A percentile compares a stretch with the other conserved stretches of the same genome.
These are phyloP conservation scores for Narthecium ossifragum DNA, from an alignment of 106 monocot genomes.

Conservation along the genomic window DNA sequence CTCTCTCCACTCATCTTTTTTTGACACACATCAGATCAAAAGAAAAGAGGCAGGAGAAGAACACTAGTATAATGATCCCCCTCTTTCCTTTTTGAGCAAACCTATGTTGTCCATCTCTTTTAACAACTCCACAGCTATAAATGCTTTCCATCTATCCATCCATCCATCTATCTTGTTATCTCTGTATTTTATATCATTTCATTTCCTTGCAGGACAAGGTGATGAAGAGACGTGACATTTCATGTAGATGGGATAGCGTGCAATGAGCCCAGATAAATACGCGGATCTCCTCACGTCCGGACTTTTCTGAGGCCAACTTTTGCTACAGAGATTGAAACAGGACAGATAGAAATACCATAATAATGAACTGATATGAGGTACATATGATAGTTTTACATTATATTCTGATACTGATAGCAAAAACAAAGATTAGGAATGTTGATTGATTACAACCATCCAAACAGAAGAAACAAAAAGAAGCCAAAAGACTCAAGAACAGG, in stretches of 20 bases:
- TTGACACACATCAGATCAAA: no score
- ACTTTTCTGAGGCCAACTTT: neutral
- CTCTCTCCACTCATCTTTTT: no score
- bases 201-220: neutral
- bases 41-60: no score
- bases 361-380: neutral
- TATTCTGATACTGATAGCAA: neutral
- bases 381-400: neutral
- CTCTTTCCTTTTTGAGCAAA: no score
- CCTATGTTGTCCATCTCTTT: no score
- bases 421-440: neutral
- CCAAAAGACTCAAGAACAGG: neutral
- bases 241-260: constrained; percentile 5
- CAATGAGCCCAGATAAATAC: neutral
- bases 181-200: neutral
- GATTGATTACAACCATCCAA: neutral
- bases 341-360: neutral
- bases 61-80: no score
- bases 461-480: neutral
- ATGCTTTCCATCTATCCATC: neutral
- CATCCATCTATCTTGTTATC: neutral
- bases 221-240: neutral
- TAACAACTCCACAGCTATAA: no score
- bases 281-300: no score
- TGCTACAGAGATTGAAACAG: neutral